phyloP scores from a whole-genome alignment of 495 filamentous ascomycete species.

The Aspergillus haitiensis region DNA sequence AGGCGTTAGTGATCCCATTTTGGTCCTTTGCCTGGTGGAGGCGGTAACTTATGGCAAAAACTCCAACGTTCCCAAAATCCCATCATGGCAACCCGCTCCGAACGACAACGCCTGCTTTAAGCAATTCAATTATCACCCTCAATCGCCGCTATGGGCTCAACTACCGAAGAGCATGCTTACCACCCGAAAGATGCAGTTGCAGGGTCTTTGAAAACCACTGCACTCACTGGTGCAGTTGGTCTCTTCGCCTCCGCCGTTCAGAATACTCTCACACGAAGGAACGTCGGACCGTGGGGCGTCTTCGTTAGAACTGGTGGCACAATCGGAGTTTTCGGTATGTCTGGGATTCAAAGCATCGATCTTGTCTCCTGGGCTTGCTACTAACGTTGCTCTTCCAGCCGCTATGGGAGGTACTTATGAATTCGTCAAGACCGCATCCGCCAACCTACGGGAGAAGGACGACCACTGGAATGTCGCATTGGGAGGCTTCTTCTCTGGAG shows the following conservation, averaged over 20 bases:
- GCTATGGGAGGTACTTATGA: constrained; percentile 78
- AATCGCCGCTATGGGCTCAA: constrained; percentile 49
- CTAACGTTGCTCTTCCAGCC: constrained; percentile 50
- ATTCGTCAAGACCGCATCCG: constrained; percentile 70
- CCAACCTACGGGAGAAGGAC: constrained; percentile 76
- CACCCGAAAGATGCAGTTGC: constrained; percentile 77
- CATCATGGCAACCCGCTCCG: constrained; percentile 28
- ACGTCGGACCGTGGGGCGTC: constrained; percentile 73
- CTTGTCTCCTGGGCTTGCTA: constrained; percentile 10
- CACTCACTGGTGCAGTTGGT: constrained; percentile 67
- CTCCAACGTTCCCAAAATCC: constrained; percentile 33
- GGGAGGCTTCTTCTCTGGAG: constrained; percentile 71
- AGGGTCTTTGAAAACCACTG: constrained; percentile 60
- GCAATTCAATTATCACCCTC: constrained; percentile 22
- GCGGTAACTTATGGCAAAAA: constrained; percentile 39
- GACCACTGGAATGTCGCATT: constrained; percentile 68
- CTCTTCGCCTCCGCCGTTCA: constrained; percentile 73
- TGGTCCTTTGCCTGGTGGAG: constrained; percentile 1
- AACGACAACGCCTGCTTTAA: constrained; percentile 18
- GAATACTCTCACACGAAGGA: constrained; percentile 78
- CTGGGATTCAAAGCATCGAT: background rate
- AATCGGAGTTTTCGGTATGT: constrained; percentile 65
- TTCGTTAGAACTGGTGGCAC: constrained; percentile 70
- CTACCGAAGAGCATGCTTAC: constrained; percentile 57
- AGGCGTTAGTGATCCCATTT: too few relatives aligned